Conservation (phyloP, 495 filamentous ascomycete species). For the Penicillium psychrofluorescens region DNA sequence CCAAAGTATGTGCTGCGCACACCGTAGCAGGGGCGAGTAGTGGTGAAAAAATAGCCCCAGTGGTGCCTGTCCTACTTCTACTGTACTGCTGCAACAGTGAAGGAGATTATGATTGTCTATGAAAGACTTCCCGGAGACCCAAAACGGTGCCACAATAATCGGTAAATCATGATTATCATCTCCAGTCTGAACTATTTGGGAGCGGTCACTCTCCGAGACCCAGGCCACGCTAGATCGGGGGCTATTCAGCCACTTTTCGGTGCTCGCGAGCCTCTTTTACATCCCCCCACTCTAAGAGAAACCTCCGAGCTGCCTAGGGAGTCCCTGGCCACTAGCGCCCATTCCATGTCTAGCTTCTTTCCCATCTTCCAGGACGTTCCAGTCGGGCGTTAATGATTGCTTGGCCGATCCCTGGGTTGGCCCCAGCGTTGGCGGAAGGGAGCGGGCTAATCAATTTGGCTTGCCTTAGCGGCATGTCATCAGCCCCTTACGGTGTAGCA, state of each 20-base stretch:
- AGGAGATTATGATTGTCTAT: no score
- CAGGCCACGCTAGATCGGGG: conserved; percentile 5
- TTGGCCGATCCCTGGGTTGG: conserved; percentile 1
- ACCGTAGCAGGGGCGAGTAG: conserved; percentile 5
- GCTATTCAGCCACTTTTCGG: conserved; percentile 6
- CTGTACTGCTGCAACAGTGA: no score
- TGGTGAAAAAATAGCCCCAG: no score
- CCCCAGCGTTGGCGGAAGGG: conserved; percentile 14
- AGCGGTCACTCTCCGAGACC: conserved; percentile 15
- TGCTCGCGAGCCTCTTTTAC: conserved; percentile 9
- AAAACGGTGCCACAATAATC: no score
- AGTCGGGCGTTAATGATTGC: not conserved
- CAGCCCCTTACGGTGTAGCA: conserved; percentile 20
- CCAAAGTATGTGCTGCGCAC: conserved; percentile 11
- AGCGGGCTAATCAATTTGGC: conserved; percentile 17
- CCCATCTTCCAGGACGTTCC: not conserved
- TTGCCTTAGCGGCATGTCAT: conserved; percentile 24
- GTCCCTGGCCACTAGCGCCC: not conserved
- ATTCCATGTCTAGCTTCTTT: not conserved
- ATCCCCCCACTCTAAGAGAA: conserved; percentile 6
- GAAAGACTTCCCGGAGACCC: no score
- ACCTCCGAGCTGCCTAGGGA: conserved; percentile 3
- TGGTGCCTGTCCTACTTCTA: no score
- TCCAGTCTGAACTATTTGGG: not conserved
- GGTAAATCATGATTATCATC: no score